A percentile compares a stretch with the other conserved stretches of the same genome.
These are phyloP conservation scores for Coemansia linderi DNA, from an alignment of 371 early-diverging fungal species.

Conservation along the genomic window DNA sequence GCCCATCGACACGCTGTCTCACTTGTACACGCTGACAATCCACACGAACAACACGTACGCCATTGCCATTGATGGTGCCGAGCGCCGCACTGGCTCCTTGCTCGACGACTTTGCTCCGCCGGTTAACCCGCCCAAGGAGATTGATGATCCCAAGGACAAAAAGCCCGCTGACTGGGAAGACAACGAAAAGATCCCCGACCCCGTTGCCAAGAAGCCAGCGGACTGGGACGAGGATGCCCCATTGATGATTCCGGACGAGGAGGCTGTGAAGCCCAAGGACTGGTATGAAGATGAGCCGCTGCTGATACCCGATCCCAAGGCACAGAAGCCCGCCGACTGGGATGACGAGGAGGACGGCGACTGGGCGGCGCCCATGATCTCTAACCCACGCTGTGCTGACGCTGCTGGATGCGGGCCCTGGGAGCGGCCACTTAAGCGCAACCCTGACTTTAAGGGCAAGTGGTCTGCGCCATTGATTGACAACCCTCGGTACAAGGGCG, in stretches of 20 bases:
- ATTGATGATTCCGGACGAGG: slow-evolving; percentile 61
- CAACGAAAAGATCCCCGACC: slow-evolving; percentile 82
- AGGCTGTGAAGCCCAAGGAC: slow-evolving; percentile 62
- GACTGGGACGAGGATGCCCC: slow-evolving; percentile 86
- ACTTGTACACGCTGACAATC: slow-evolving; percentile 89
- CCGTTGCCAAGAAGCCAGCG: slow-evolving; percentile 82
- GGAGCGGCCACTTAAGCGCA: slow-evolving; percentile 83
- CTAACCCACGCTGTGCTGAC: slow-evolving; percentile 77
- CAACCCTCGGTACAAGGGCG: slow-evolving; percentile 95
- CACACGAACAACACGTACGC: slow-evolving; percentile 87
- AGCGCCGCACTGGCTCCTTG: slow-evolving; percentile 69
- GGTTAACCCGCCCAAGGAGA: slow-evolving; percentile 88
- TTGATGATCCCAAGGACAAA: slow-evolving; percentile 82
- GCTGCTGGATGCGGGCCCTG: slow-evolving; percentile 87
- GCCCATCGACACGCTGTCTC: slow-evolving; percentile 71
- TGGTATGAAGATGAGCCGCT: slow-evolving; percentile 69
- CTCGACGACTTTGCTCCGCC: slow-evolving; percentile 88
- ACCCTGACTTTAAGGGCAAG: slow-evolving; percentile 87
- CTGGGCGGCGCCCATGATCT: slow-evolving; percentile 67
- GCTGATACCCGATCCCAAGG: slow-evolving; percentile 76
- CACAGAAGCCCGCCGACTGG: slow-evolving; percentile 93
- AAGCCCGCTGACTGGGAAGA: slow-evolving; percentile 97
- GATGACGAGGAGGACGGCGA: slow-evolving; percentile 80
- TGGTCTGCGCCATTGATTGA: slow-evolving; percentile 80
- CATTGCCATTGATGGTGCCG: slow-evolving; percentile 79